Evolutionary conservation across 495 filamentous ascomycete genomes (phyloP).

Genomic region (Trichoderma parareesei): DNA sequence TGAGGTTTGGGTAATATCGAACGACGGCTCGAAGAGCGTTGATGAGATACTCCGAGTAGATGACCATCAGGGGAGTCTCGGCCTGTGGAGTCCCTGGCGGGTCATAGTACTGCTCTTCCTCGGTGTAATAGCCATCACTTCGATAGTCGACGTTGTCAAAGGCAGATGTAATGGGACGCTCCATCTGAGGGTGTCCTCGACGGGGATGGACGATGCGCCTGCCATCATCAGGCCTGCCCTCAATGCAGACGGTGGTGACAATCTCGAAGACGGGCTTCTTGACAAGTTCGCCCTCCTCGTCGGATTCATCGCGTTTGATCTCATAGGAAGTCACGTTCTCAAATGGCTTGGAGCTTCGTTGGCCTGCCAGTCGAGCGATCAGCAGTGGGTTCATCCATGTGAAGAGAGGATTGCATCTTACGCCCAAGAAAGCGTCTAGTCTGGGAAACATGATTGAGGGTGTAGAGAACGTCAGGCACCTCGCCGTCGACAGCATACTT

Average conservation of each 20-base stretch:
- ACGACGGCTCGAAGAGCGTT: constrained; percentile 32
- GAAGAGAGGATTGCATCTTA: background rate
- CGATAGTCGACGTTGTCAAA: background rate
- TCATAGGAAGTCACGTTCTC: background rate
- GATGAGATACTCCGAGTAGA: constrained; percentile 30
- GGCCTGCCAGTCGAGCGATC: background rate
- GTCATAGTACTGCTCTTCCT: background rate
- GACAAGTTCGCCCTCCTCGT: background rate
- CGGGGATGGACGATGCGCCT: background rate
- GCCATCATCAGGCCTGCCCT: background rate
- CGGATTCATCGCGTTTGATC: constrained; percentile 1
- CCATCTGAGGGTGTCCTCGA: background rate
- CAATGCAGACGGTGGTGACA: constrained; percentile 5
- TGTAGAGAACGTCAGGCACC: constrained; percentile 1
- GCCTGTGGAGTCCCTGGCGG: background rate
- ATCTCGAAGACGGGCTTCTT: constrained; percentile 10
- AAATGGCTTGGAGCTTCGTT: constrained; percentile 10
- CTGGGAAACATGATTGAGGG: constrained; percentile 1
- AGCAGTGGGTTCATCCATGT: background rate
- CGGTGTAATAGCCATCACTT: constrained; percentile 1
- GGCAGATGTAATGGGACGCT: constrained; percentile 2
- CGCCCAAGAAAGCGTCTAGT: constrained; percentile 1
- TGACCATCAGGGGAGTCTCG: constrained; percentile 22
- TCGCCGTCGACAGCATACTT: constrained; percentile 10
- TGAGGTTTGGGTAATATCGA: constrained; percentile 26